These are phyloP conservation scores for Leccinum insolens DNA, from an alignment of 1,284 basidiomycete species.

Conservation along the genomic window DNA sequence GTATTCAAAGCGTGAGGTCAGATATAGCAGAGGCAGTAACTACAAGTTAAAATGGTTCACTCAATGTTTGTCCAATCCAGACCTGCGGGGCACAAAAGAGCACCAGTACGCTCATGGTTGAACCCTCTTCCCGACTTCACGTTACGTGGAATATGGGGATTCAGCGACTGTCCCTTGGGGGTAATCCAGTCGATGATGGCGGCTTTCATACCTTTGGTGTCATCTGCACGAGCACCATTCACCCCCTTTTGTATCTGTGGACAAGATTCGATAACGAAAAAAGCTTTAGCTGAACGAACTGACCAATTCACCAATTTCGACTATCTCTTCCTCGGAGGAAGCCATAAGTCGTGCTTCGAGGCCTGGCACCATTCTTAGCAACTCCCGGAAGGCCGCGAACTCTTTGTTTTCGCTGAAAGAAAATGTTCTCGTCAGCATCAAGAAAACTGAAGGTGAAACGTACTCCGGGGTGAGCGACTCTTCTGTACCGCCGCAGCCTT, in stretches of 20 bases:
- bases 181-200: background rate
- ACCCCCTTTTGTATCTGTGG: background rate
- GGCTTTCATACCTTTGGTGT: background rate
- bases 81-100: background rate
- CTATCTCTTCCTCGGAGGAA: background rate
- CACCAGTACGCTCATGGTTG: background rate
- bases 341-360: background rate
- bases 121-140: background rate
- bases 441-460: background rate
- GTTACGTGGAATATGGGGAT: background rate
- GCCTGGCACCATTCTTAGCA: background rate
- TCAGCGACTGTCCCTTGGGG: background rate
- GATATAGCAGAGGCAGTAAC: background rate
- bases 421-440: background rate
- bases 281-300: background rate
- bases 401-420: background rate
- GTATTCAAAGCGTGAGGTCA: background rate
- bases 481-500: background rate
- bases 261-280: background rate
- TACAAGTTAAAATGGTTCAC: background rate
- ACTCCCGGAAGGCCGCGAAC: background rate
- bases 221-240: background rate
- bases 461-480: background rate
- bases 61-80: background rate
- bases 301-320: background rate